Conservation (phyloP, 805 yeast genomes). For the Osmozyma mogii region DNA sequence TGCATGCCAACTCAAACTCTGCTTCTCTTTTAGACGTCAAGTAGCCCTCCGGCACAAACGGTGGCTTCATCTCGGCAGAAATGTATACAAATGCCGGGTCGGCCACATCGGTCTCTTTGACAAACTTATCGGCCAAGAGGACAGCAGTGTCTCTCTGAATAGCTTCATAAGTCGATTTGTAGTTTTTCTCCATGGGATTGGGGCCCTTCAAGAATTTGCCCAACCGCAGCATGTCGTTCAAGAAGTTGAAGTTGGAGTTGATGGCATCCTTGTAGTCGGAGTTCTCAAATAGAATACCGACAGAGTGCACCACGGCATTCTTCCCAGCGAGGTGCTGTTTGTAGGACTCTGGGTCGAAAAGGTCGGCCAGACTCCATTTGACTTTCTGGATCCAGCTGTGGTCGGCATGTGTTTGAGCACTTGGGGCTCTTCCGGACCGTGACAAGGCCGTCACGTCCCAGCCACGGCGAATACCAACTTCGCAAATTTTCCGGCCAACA, state of each 20-base stretch:
- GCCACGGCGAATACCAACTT: constrained; percentile 55
- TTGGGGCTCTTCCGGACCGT: constrained; percentile 50
- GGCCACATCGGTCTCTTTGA: constrained; percentile 1
- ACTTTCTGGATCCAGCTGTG: constrained; percentile 48
- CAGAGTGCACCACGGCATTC: constrained; percentile 69
- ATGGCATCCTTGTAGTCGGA: constrained; percentile 54
- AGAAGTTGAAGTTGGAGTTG: constrained; percentile 32
- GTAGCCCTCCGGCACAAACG: constrained; percentile 59
- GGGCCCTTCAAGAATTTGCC: constrained; percentile 36
- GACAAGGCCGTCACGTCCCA: constrained; percentile 63
- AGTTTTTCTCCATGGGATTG: constrained; percentile 53
- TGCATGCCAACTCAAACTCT: constrained; percentile 47
- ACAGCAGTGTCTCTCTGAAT: constrained; percentile 67
- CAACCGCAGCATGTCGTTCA: constrained; percentile 22
- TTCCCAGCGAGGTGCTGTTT: constrained; percentile 37
- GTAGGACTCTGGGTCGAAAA: constrained; percentile 60
- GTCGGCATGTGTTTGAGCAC: constrained; percentile 11
- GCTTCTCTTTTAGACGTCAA: constrained; percentile 72
- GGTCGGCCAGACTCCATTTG: constrained; percentile 59
- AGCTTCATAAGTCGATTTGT: constrained; percentile 46
- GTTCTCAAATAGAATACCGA: constrained; percentile 71
- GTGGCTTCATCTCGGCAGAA: constrained; percentile 71
- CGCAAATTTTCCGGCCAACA: constrained; percentile 62
- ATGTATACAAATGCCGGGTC: constrained; percentile 55
- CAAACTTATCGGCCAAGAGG: constrained; percentile 42